phyloP scores from a whole-genome alignment of 306 rosid species.

The apple (Malus domestica) region DNA sequence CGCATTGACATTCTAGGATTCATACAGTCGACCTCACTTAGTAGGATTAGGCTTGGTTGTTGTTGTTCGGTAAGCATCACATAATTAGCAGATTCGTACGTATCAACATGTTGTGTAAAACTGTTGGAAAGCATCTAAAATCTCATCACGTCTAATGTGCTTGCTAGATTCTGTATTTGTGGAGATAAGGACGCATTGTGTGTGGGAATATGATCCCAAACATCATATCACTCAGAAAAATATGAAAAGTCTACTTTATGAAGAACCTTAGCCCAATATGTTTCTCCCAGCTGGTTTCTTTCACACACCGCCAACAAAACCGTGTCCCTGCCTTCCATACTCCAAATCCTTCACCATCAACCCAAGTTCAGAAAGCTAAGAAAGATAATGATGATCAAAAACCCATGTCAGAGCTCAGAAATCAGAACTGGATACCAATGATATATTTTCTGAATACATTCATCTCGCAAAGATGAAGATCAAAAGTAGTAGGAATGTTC shows the following conservation, averaged over 20 bases:
- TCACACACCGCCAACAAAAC: background rate
- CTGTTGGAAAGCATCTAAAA: background rate
- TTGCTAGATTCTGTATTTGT: background rate
- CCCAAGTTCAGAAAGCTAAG: background rate
- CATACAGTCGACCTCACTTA: too few species aligned
- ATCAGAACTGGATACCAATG: background rate
- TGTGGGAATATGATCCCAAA: background rate
- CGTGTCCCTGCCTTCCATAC: background rate
- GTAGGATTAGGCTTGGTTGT: too few species aligned
- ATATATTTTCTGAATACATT: constrained; percentile 21
- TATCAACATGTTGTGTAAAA: background rate
- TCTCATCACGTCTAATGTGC: background rate
- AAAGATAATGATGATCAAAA: background rate
- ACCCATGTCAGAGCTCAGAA: background rate
- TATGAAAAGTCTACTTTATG: background rate
- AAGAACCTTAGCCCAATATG: background rate
- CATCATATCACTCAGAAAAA: background rate
- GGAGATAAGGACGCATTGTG: background rate
- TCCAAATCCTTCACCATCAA: background rate
- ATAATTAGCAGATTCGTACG: background rate
- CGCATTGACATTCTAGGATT: too few species aligned
- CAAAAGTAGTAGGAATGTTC: constrained; percentile 2
- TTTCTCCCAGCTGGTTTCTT: background rate
- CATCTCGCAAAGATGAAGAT: constrained; percentile 7
- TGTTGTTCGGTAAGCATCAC: background rate